phyloP scores from a whole-genome alignment of 2,329 filamentous ascomycete species.

The Alternaria sp. region DNA sequence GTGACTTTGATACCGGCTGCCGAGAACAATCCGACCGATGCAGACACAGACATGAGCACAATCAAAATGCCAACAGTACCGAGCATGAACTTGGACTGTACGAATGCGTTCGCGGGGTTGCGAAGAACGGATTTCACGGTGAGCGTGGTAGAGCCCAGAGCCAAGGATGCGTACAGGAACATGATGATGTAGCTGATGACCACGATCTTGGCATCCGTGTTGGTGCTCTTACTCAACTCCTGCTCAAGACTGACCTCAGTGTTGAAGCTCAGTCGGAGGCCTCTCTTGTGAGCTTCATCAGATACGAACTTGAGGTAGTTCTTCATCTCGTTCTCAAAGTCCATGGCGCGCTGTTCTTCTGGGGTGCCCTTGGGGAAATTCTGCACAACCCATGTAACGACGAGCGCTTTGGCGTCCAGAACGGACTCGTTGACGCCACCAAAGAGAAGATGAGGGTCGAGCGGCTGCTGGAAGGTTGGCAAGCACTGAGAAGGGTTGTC shows the following conservation, averaged over 20 bases:
- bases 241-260: conserved; percentile 95
- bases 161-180: conserved; percentile 96
- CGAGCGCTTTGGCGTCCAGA: conserved; percentile 76
- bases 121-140: conserved; percentile 76
- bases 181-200: conserved; percentile 97
- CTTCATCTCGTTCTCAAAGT: conserved; percentile 86
- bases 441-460: conserved; percentile 84
- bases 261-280: conserved; percentile 88
- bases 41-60: conserved; percentile 95
- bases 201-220: conserved; percentile 96
- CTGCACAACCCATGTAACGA: conserved; percentile 93
- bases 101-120: conserved; percentile 83
- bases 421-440: conserved; percentile 76
- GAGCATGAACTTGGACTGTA: conserved; percentile 95
- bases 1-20: conserved; percentile 92
- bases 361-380: conserved; percentile 79
- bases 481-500: conserved; percentile 80
- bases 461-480: conserved; percentile 85
- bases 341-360: conserved; percentile 75
- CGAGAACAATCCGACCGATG: conserved; percentile 93
- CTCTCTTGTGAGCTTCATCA: conserved; percentile 76
- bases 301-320: conserved; percentile 77
- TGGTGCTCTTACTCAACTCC: conserved; percentile 96
- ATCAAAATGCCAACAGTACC: conserved; percentile 95
- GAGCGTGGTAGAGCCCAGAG: conserved; percentile 85